Conservation (phyloP, 306 rosid species). For the Acacia melanoxylon region DNA sequence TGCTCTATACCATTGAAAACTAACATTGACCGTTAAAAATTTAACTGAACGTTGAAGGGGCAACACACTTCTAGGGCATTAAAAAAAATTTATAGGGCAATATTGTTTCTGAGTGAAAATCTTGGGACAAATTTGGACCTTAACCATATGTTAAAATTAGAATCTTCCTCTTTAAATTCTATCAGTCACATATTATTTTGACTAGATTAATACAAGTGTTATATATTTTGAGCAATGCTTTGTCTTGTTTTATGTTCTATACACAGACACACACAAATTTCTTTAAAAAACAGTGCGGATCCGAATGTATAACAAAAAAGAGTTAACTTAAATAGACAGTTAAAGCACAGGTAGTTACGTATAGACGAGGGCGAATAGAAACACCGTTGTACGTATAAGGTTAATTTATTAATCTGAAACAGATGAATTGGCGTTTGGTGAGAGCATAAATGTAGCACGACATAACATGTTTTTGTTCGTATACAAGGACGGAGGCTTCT, state of each 20-base stretch:
- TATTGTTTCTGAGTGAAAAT: no score
- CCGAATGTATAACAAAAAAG: background rate
- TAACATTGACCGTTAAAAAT: no score
- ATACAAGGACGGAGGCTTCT: background rate
- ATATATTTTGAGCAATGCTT: background rate
- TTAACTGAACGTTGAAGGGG: no score
- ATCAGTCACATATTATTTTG: background rate
- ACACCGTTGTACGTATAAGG: background rate
- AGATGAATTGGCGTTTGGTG: background rate
- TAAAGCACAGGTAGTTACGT: background rate
- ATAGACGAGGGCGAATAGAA: background rate
- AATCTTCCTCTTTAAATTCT: background rate
- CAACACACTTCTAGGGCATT: no score
- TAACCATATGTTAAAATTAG: background rate
- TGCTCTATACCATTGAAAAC: no score
- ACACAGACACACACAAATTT: background rate
- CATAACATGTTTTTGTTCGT: background rate
- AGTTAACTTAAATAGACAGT: background rate
- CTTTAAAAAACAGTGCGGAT: background rate
- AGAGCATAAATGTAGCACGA: background rate
- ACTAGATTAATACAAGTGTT: background rate
- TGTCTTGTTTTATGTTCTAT: no score
- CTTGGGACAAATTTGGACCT: no score
- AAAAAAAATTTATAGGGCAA: no score
- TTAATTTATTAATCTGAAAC: background rate